A percentile compares a stretch with the other conserved stretches of the same genome.
These are phyloP conservation scores for Calocybe cyanea DNA, from an alignment of 768 basidiomycete genomes.

Conservation along the genomic window DNA sequence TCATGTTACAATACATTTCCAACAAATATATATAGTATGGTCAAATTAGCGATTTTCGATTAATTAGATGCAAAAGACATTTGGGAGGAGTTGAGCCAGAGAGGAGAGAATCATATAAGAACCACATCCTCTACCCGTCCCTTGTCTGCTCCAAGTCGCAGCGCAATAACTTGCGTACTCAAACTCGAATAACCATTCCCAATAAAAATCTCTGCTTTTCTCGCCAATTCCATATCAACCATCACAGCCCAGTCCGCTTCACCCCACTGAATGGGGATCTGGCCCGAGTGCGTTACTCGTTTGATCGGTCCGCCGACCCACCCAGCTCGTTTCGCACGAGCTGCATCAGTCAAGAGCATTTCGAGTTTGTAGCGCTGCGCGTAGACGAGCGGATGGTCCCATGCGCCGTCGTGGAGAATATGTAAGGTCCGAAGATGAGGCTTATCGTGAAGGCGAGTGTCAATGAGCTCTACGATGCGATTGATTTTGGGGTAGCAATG, in stretches of 20 bases:
- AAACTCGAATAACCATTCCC: constrained; percentile 49
- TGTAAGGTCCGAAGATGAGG: constrained; percentile 37
- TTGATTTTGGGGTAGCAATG: constrained; percentile 42
- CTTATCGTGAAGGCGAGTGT: constrained; percentile 27
- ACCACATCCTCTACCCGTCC: constrained; percentile 33
- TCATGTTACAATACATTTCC: no score
- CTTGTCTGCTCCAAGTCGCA: constrained; percentile 36
- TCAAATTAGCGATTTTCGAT: no score
- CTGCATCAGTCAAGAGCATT: constrained; percentile 28
- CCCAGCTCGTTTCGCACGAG: constrained; percentile 28
- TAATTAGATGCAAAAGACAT: no score
- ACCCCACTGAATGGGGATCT: constrained; percentile 31
- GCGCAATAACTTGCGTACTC: constrained; percentile 38
- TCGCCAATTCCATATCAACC: constrained; percentile 44
- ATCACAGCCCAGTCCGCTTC: constrained; percentile 41
- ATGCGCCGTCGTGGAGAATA: constrained; percentile 44
- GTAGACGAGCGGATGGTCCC: constrained; percentile 43
- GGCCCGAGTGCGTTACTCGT: constrained; percentile 36
- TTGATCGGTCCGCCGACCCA: constrained; percentile 41
- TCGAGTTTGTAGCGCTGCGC: constrained; percentile 38
- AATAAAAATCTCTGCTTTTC: constrained; percentile 39
- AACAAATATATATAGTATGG: no score
- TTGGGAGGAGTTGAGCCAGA: no score
- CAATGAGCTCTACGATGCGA: constrained; percentile 38
- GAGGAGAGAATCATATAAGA: constrained; percentile 24